These are phyloP conservation scores for Filobasidium wieringae DNA, from an alignment of 768 basidiomycete genomes.

Conservation along the genomic window DNA sequence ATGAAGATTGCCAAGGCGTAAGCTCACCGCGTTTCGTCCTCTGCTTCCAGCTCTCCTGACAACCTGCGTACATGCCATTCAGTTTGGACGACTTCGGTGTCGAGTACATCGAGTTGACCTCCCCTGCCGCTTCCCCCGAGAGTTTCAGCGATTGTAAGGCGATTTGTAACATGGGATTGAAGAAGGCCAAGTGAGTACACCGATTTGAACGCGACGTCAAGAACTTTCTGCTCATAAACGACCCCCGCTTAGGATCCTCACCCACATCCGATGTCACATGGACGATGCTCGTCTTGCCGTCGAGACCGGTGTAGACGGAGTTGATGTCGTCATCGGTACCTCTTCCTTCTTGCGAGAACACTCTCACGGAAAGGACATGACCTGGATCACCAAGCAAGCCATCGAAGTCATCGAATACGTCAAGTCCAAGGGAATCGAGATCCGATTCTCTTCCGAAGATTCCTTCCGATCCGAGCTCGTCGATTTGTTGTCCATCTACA, in stretches of 20 bases:
- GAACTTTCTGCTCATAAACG: constrained; percentile 20
- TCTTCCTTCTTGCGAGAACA: constrained; percentile 98
- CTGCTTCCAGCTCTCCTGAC: too few species aligned
- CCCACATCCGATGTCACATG: constrained; percentile 99
- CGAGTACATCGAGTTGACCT: constrained; percentile 98
- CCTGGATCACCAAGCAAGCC: constrained; percentile 91
- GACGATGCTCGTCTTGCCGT: constrained; percentile 97
- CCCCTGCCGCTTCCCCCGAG: constrained; percentile 93
- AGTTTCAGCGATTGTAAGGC: constrained; percentile 87
- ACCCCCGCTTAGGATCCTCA: constrained; percentile 61
- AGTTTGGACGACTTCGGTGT: constrained; percentile 92
- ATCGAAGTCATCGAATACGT: constrained; percentile 98
- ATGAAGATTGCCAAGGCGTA: constrained; percentile 91
- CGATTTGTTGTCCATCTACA: constrained; percentile 95
- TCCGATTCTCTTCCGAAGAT: constrained; percentile 98
- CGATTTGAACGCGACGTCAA: background rate
- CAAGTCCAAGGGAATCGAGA: constrained; percentile 99
- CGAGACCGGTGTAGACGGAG: constrained; percentile 97
- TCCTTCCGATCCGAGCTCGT: constrained; percentile 99
- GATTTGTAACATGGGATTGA: constrained; percentile 96
- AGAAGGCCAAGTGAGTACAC: constrained; percentile 42
- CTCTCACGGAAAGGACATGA: constrained; percentile 99
- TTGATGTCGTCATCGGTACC: constrained; percentile 97
- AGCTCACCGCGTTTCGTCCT: constrained; percentile 7
- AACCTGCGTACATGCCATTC: background rate